Base-by-base conservation (phyloP, 306 rosid species). In the Citrullus amarus region DNA sequence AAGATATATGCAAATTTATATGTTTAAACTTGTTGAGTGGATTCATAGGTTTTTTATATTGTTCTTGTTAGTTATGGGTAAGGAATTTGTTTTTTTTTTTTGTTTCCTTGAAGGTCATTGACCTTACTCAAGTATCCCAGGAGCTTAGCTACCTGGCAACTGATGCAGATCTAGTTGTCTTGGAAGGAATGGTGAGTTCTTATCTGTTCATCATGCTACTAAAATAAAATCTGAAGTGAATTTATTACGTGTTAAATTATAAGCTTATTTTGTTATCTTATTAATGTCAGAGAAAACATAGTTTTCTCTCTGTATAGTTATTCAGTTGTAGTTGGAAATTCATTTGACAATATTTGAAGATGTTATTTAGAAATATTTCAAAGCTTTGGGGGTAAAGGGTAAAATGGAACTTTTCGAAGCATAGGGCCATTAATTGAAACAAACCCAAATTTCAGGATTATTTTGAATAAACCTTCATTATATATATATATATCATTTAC, bases 101-200 rank as follows among this genome's bases (percentile, higher is more conserved):
- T 38, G 12, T 54, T 57, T 63, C 53, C 43, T 66, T 79, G 79
- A 84, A 95, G 99, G 97, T 91, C 72, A 92, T 95, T 75, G 97
- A 95, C 90, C 99, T 95, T 57, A 22, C 91, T n/a, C 77, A 87
- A 25, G 97, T 92, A 53, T 88, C 99, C 34, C 92, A 89, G 79
- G 97, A 95, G 82, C 88, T 95, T 54, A 96, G 97, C 77, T 88
- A 85, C 89, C 87, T 95, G 66, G 86, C 99, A 36, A 88, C 80
- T 80, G 99, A 91, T 85, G 97, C 97, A 57, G 97, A 92, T 88
- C 86, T 95, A 25, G 97, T 92, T 79, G 75, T 95, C 81, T 82
- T 88, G 85, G 99, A 95, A 91, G 99, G 99, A 81, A 95, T 95
- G 99, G 99, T 95, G 82, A 87, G 90, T 87, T 85, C 69, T 82